Evolutionary conservation across 768 basidiomycete species (phyloP), one percentile per base, ranked within the genome.

Genomic region (Mycena polygramma): DNA sequence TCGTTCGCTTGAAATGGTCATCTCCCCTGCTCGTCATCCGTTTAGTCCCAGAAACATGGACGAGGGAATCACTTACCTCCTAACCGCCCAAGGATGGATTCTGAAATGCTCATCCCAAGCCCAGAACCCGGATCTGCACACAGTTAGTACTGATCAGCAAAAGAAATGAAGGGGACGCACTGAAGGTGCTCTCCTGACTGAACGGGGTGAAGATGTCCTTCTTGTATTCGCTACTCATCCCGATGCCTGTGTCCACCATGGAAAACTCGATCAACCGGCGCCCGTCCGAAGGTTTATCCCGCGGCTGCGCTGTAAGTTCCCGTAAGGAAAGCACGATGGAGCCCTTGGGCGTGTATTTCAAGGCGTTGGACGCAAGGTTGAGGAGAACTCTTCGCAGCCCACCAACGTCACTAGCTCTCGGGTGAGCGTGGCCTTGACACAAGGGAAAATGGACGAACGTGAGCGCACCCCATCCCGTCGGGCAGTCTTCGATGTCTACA

Each of bases 151-250:
- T 24, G 45, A 35, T 20, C 24, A 7, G 14, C 17, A 20, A 24
- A 43, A 49, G 0, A 22, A 46, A 19, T 7, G 7, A 43, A 11
- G 19, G 19, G 30, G 24, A 52, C 57, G 65, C 65, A 66, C 65
- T 66, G 37, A 66, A 66, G 1, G 46, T 52, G 48, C 24, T 58
- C 57, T 26, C 65, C 22, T 66, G 65, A 37, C 57, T 58, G 24
- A 66, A 66, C 22, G 65, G 65, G 11, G 65, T 66, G 55, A 66
- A 66, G 7, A 66, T 59, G 19, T 66, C 48, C 8, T 53, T n/a
- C 30, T 66, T 66, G 30, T 59, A 66, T 48, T 66, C 65, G 65
- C 30, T 59, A 20, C 65, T 66, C 65, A 66, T 66, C 8, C 65
- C 65, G 39, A 66, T 66, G 22, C 65, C 65, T 13, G 65, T 66